phyloP scores from a whole-genome alignment of 495 filamentous ascomycete species.

The Penicillium dipodomyicola region DNA sequence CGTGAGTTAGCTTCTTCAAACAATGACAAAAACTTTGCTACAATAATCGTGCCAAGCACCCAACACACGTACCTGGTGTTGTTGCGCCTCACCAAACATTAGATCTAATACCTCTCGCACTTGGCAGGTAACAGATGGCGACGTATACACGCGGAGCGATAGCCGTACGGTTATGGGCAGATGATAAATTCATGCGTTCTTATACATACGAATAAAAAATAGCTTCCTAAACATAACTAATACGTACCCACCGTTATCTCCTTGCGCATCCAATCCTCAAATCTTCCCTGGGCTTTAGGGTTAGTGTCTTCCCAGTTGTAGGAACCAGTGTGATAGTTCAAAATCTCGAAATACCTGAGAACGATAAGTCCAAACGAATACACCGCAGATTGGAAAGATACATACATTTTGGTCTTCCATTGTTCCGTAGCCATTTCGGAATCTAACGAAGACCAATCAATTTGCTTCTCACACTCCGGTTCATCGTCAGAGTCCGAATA shows the following conservation, averaged over 20 bases:
- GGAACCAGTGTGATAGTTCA: constrained; percentile 7
- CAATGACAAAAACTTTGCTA: too few species aligned
- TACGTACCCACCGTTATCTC: constrained; percentile 8
- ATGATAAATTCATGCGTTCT: neutral
- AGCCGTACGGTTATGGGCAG: neutral
- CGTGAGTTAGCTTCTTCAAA: too few species aligned
- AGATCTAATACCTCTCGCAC: too few species aligned
- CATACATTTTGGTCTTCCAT: constrained; percentile 18
- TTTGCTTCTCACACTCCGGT: constrained; percentile 56
- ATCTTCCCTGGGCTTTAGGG: neutral
- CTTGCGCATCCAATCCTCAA: neutral
- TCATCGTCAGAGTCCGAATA: constrained; percentile 92
- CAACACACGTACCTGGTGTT: too few species aligned
- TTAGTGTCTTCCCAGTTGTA: neutral
- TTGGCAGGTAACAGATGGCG: too few species aligned
- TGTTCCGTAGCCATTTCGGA: constrained; percentile 12
- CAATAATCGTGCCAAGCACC: too few species aligned
- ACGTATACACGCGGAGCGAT: neutral
- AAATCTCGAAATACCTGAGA: constrained; percentile 5
- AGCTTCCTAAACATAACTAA: neutral
- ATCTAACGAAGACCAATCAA: constrained; percentile 16
- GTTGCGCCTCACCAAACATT: too few species aligned
- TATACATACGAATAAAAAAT: neutral
- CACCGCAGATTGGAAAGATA: neutral
- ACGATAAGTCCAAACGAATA: neutral